Evolutionary conservation across 1,284 basidiomycete species (phyloP).

Genomic region (Marasmius tenuissimus): DNA sequence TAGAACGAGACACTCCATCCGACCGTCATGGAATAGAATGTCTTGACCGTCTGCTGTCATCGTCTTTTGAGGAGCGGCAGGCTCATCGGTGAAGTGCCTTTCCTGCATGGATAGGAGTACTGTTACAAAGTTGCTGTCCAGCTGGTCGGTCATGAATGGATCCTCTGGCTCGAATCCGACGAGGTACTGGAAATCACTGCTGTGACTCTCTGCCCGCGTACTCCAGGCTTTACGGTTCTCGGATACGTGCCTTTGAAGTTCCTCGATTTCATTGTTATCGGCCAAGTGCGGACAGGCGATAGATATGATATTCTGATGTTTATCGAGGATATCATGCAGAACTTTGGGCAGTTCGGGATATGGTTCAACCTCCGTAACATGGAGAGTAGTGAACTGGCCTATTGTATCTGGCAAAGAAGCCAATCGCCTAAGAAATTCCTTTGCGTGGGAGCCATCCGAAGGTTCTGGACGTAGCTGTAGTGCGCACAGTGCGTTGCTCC

Average conservation of each 20-base stretch:
- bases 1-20: too few species aligned
- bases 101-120: too few species aligned
- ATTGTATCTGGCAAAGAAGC: neutral
- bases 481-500: neutral
- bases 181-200: neutral
- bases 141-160: neutral
- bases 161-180: neutral
- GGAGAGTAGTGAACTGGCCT: neutral
- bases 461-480: neutral
- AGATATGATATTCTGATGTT: neutral
- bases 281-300: neutral
- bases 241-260: neutral
- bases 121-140: too few species aligned
- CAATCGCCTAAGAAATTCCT: neutral
- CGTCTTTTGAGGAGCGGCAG: too few species aligned
- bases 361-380: neutral
- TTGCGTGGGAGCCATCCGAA: neutral
- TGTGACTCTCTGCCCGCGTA: neutral
- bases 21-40: too few species aligned
- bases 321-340: neutral
- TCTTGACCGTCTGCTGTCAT: too few species aligned
- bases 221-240: neutral
- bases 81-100: too few species aligned
- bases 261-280: neutral
- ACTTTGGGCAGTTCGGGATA: neutral